phyloP scores from a whole-genome alignment of 768 basidiomycete species.

The Brasilioporus rufonigricans region DNA sequence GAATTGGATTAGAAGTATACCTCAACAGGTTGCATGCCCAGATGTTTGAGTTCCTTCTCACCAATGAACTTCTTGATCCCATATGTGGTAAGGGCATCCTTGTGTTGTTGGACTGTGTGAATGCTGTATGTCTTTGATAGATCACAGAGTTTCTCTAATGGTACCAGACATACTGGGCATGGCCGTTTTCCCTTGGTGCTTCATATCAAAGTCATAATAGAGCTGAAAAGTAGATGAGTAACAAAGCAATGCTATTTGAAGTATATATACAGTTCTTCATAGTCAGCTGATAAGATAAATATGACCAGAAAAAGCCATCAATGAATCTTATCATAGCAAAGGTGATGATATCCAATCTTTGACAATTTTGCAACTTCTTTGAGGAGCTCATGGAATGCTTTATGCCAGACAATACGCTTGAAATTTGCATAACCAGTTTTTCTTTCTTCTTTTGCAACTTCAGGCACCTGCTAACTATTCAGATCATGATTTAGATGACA shows the following conservation, averaged over 20 bases:
- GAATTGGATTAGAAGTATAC: no score
- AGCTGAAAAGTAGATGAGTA: no score
- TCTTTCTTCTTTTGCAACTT: conserved; percentile 29
- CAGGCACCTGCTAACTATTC: conserved; percentile 30
- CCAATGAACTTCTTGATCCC: no score
- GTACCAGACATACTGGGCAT: conserved; percentile 40
- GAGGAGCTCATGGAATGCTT: conserved; percentile 33
- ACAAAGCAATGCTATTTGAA: no score
- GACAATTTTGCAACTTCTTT: conserved; percentile 20
- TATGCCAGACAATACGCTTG: conserved; percentile 40
- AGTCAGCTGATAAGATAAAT: conserved; percentile 40
- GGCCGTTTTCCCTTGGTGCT: conserved; percentile 31
- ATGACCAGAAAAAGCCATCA: conserved; percentile 36
- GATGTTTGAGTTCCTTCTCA: no score
- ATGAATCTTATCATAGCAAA: conserved; percentile 25
- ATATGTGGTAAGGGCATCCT: no score
- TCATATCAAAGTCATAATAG: conserved; percentile 38
- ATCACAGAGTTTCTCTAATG: conserved; percentile 22
- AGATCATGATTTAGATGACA: no score
- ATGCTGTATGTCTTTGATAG: conserved; percentile 16
- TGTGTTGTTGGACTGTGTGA: no score
- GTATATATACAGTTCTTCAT: conserved; percentile 43
- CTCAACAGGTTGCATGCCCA: no score
- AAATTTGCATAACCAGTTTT: conserved; percentile 32
- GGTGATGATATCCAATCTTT: conserved; percentile 18